phyloP scores from a whole-genome alignment of 805 yeast genomes.

The Zygosaccharomyces bisporus region DNA sequence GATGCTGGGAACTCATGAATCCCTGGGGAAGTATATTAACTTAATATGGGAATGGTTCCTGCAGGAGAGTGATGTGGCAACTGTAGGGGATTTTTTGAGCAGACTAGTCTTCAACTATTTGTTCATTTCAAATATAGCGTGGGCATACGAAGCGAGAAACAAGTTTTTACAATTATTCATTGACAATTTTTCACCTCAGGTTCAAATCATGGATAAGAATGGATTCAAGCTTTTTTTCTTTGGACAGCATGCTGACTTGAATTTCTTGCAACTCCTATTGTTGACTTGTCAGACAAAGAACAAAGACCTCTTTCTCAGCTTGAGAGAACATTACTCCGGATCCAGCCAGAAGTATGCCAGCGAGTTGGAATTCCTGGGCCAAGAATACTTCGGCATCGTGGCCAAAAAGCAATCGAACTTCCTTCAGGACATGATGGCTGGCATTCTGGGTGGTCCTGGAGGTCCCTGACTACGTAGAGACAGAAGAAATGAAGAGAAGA shows the following conservation, averaged over 20 bases:
- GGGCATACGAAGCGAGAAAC: slow-evolving; percentile 44
- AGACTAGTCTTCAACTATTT: slow-evolving; percentile 76
- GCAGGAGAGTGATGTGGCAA: slow-evolving; percentile 27
- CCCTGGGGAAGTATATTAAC: slow-evolving; percentile 46
- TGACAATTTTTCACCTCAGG: slow-evolving; percentile 20
- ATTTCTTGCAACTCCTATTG: slow-evolving; percentile 66
- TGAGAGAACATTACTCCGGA: slow-evolving; percentile 48
- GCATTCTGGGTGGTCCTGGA: slow-evolving; percentile 46
- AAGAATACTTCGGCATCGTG: slow-evolving; percentile 55
- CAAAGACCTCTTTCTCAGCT: slow-evolving; percentile 50
- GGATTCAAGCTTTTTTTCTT: slow-evolving; percentile 38
- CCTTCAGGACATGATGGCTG: slow-evolving; percentile 74
- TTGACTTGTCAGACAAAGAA: slow-evolving; percentile 53
- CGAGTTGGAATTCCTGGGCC: slow-evolving; percentile 57
- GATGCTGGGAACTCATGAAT: slow-evolving; percentile 59
- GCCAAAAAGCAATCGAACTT: slow-evolving; percentile 52
- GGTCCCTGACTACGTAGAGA: slow-evolving; percentile 5
- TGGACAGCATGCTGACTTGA: slow-evolving; percentile 47
- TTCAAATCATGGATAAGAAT: slow-evolving; percentile 32
- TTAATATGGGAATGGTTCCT: slow-evolving; percentile 46
- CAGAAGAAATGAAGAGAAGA: not conserved
- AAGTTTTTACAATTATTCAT: slow-evolving; percentile 38
- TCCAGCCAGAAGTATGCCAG: slow-evolving; percentile 27
- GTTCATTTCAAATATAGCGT: slow-evolving; percentile 60
- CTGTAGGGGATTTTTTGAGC: slow-evolving; percentile 37